A percentile compares a stretch with the other conserved stretches of the same genome.
Conservation (phyloP, 306 rosid species). For the Vigna trinervia region DNA sequence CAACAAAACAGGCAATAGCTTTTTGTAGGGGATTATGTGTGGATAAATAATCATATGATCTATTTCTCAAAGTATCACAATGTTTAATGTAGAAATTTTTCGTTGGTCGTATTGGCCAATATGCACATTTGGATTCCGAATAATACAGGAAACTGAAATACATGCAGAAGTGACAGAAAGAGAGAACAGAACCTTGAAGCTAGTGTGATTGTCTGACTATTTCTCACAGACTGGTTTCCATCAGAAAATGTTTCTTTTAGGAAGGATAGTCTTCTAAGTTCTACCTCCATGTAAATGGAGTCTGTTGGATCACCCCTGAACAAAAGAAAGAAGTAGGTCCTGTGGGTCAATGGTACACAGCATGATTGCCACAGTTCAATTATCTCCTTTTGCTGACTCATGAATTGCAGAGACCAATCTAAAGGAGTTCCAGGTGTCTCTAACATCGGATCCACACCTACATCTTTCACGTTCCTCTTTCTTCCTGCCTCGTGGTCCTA, state of each 20-base stretch:
- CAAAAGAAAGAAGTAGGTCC: constrained; percentile 97
- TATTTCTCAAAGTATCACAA: constrained; percentile 6
- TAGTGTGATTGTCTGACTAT: constrained; percentile 67
- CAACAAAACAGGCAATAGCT: not conserved
- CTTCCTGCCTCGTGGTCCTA: constrained; percentile 61
- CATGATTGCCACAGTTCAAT: constrained; percentile 92
- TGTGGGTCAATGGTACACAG: constrained; percentile 82
- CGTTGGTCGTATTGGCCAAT: not conserved
- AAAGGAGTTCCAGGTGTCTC: constrained; percentile 58
- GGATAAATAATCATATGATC: not conserved
- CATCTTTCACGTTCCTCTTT: constrained; percentile 62
- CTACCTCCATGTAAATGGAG: constrained; percentile 96
- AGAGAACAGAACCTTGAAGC: constrained; percentile 82
- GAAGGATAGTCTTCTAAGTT: constrained; percentile 83
- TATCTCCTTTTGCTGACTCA: constrained; percentile 73
- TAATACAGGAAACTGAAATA: constrained; percentile 16
- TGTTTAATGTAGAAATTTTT: not conserved
- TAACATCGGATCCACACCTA: constrained; percentile 69
- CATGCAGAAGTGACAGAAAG: constrained; percentile 26
- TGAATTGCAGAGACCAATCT: constrained; percentile 87
- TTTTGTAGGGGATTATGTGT: not conserved
- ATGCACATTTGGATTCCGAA: constrained; percentile 13
- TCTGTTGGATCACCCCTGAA: constrained; percentile 91
- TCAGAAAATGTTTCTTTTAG: constrained; percentile 75
- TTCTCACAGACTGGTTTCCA: constrained; percentile 59